phyloP scores from a whole-genome alignment of 768 basidiomycete genomes.

The Boletus vinaceobasis region DNA sequence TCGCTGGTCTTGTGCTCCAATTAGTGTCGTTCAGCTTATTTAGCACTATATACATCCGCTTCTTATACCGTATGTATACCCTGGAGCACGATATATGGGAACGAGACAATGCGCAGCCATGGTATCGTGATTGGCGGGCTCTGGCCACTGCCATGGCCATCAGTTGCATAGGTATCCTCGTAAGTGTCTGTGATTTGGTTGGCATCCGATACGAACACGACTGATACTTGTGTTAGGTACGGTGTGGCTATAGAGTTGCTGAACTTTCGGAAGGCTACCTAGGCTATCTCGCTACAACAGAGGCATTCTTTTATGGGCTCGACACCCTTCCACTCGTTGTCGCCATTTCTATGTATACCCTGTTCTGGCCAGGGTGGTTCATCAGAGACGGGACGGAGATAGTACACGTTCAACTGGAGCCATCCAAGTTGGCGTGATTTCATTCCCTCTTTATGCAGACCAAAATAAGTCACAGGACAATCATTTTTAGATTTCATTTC shows the following conservation, averaged over 20 bases:
- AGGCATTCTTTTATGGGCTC: constrained; percentile 62
- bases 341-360: constrained; percentile 52
- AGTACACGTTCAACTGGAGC: background rate
- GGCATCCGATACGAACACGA: background rate
- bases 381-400: constrained; percentile 23
- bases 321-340: constrained; percentile 66
- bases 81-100: constrained; percentile 35
- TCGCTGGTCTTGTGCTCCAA: constrained; percentile 56
- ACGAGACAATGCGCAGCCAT: constrained; percentile 35
- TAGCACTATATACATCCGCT: constrained; percentile 43
- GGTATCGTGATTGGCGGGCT: constrained; percentile 58
- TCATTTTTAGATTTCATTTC: background rate
- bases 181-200: constrained; percentile 29
- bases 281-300: constrained; percentile 54
- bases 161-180: constrained; percentile 63
- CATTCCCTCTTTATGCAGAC: background rate
- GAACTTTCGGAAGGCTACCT: constrained; percentile 64
- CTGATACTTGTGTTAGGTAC: constrained; percentile 41
- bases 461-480: background rate
- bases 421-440: constrained; percentile 26
- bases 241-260: constrained; percentile 57
- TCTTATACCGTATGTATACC: constrained; percentile 46
- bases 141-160: constrained; percentile 48
- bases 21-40: constrained; percentile 52
- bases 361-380: constrained; percentile 65